Evolutionary conservation across 2,329 filamentous ascomycete species (phyloP), one percentile per base, ranked within the genome.

Genomic region (Fusarium xylarioides): DNA sequence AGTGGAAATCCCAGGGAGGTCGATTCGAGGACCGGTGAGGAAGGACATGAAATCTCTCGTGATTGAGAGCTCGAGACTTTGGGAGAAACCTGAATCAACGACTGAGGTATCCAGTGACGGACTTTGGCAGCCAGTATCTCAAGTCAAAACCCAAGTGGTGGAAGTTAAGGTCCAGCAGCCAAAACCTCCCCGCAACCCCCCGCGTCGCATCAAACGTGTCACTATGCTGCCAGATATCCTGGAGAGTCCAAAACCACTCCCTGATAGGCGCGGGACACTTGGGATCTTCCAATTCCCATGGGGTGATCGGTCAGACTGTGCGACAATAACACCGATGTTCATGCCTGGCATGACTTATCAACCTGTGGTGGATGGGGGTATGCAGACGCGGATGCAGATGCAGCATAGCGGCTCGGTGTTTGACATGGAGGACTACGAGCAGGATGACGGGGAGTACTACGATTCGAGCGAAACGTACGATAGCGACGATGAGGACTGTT

Each of bases 221-320:
- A 90, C 89, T 12, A 78, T 86, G 50, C 84, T 92, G 10, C 89
- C 90, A 19, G 90, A 91, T 77, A 91, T 91, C 67, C 77, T 90
- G 38, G 90, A 91, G 78, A 90, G 85, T 70, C 90, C 90, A 8
- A 81, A 88, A 76, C 89, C 89, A 40, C 81, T 91, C 9, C 86
- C 86, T 9, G 83, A 90, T 77, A 89, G 87, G 79, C 84, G 86
- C 46, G 88, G 85, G 18, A 91, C 89, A 16, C 83, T 91, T 23
- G 90, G 89, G 10, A 88, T 91, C 74, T 92, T 91, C 81, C 88
- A 90, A 74, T 91, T 91, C 72, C 89, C 90, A 5, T 91, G 89
- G 88, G 90, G 90, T 19, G 89, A 91, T 80, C 87, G 81, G 74
- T 91, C 89, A 26, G 89, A 91, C 78, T 85, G 84, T 59, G 86